Base-by-base conservation (phyloP, 2,329 filamentous ascomycete genomes). In the Madurella fahalii region DNA sequence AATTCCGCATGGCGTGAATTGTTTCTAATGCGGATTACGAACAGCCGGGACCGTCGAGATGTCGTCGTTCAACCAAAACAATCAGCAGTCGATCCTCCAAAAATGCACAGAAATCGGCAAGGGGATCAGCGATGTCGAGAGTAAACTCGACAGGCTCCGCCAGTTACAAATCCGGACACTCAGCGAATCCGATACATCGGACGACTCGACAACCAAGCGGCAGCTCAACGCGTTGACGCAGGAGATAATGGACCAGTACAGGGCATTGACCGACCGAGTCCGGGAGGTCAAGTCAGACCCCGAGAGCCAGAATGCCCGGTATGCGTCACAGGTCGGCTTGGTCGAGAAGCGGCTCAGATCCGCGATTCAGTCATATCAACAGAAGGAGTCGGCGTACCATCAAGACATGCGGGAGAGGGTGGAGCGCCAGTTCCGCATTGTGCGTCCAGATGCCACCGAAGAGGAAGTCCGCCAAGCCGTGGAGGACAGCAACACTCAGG, bases 341-440 rank as follows among this genome's bases (percentile, higher is more conserved):
- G 83, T 94, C 44, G 89, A 95, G 70, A 82, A 87, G 50, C 82
- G 86, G 53, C 79, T 96, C 63, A 92, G 93, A 76, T 77, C 80
- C 43, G 89, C 89, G 56, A 93, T 96, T 70, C 83, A 89, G 63
- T 76, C 84, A 58, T 96, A 92, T 76, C 90, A 94, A 72, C 80
- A 84, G 61, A 78, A 90, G 52, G 92, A 97, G 72, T 83, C 83
- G 1, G 80, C 85, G 18, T 96, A 92, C 79, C 83, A 87, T 68
- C 87, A 88, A 72, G 85, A 87, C 63, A 84, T 90, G 32, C 82
- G 89, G 69, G 87, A 90, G 47, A 90, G 95, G 72, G 89, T 95
- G 74, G 87, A 85, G 61, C 83, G 94, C 52, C 91, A 96, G 70
- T 96, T 95, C 73, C 83, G 88, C 56, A 96, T 97, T 68, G 92